Evolutionary conservation across 1,139 yeast species (phyloP).

Genomic region (Zygoascus hellenicus): DNA sequence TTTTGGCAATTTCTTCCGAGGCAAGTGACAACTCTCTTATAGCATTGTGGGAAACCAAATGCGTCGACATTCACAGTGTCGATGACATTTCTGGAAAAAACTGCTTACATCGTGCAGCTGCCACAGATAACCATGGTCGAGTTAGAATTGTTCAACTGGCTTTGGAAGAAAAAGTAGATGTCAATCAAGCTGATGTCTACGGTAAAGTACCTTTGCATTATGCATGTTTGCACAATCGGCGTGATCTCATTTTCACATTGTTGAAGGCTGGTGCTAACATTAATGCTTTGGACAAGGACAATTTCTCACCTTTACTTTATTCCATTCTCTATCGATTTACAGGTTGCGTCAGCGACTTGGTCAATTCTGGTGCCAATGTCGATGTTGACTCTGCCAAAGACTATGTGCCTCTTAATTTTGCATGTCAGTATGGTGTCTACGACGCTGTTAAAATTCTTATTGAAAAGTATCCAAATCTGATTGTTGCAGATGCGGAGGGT

Average conservation of each 20-base stretch:
- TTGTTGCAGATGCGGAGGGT: slow-evolving; percentile 51
- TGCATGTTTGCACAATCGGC: slow-evolving; percentile 49
- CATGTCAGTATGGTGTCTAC: slow-evolving; percentile 79
- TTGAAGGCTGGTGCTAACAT: slow-evolving; percentile 34
- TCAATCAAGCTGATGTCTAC: slow-evolving; percentile 50
- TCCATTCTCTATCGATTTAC: slow-evolving; percentile 69
- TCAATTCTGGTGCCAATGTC: slow-evolving; percentile 37
- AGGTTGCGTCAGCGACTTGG: slow-evolving; percentile 47
- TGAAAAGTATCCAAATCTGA: slow-evolving; percentile 33
- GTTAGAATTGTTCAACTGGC: slow-evolving; percentile 37
- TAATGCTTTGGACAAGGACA: slow-evolving; percentile 38
- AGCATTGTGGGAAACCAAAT: slow-evolving; percentile 36
- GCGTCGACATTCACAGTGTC: slow-evolving; percentile 35
- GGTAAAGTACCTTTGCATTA: slow-evolving; percentile 87
- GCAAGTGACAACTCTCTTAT: slow-evolving; percentile 40
- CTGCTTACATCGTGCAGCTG: slow-evolving; percentile 46
- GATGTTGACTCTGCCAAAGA: slow-evolving; percentile 38
- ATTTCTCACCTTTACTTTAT: slow-evolving; percentile 62
- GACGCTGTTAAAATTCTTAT: slow-evolving; percentile 62
- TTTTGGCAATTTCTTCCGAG: slow-evolving; percentile 50
- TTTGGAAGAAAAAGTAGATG: slow-evolving; percentile 31
- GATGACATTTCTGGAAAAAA: slow-evolving; percentile 42
- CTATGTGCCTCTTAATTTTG: slow-evolving; percentile 81
- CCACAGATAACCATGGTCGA: slow-evolving; percentile 26
- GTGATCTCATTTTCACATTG: slow-evolving; percentile 30